Conservation (phyloP, 2,329 filamentous ascomycete genomes). For the Alternaria longipes region DNA sequence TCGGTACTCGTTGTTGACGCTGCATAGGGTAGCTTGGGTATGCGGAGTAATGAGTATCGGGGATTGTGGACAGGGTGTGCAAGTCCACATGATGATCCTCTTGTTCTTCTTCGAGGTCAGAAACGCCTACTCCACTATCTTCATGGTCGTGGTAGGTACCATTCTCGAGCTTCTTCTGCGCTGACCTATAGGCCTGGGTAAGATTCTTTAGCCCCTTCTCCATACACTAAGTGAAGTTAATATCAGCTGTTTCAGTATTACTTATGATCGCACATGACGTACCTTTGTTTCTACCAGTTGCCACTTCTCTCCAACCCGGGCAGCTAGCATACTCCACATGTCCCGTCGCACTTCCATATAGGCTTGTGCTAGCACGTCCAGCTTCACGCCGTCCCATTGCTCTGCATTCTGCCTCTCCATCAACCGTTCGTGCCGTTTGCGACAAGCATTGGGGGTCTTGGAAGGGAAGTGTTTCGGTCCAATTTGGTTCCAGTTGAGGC, state of each 20-base stretch:
- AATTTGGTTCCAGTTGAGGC: conserved; percentile 86
- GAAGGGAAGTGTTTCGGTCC: conserved; percentile 77
- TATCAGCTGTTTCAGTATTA: neutral
- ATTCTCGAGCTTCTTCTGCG: conserved; percentile 67
- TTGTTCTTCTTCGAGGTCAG: conserved; percentile 58
- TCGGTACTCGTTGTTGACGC: conserved; percentile 46
- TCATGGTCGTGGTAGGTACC: conserved; percentile 62
- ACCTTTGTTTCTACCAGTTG: conserved; percentile 83
- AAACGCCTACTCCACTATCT: conserved; percentile 73
- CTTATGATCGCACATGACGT: conserved; percentile 2
- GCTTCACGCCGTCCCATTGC: conserved; percentile 79
- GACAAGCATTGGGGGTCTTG: conserved; percentile 84
- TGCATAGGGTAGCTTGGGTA: conserved; percentile 34
- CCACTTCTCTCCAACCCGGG: conserved; percentile 66
- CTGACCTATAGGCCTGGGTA: conserved; percentile 72
- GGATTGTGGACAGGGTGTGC: conserved; percentile 33
- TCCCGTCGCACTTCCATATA: conserved; percentile 83
- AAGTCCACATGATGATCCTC: conserved; percentile 45
- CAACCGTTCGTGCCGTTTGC: conserved; percentile 86
- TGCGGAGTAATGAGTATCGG: conserved; percentile 30
- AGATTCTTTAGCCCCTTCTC: conserved; percentile 84
- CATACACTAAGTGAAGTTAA: conserved; percentile 70
- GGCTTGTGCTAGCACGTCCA: conserved; percentile 77
- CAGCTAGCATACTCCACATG: conserved; percentile 80
- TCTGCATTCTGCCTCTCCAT: conserved; percentile 77